Conservation (phyloP, 768 basidiomycete species). For the Tricholoma sp. region DNA sequence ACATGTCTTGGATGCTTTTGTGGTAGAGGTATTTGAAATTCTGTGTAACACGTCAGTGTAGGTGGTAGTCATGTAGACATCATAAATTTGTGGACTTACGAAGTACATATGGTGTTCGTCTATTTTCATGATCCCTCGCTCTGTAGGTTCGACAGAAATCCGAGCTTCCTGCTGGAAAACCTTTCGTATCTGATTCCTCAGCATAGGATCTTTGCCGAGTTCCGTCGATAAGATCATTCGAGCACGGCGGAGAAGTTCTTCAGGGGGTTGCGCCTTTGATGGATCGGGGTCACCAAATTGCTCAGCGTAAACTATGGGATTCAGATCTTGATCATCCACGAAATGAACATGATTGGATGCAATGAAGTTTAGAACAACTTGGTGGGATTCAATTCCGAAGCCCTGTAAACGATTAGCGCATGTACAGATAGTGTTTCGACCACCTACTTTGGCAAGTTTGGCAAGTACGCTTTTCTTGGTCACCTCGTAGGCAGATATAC, state of each 20-base stretch:
- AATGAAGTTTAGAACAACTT: constrained; percentile 83
- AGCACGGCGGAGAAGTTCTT: constrained; percentile 69
- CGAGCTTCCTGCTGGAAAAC: constrained; percentile 70
- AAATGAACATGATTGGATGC: constrained; percentile 57
- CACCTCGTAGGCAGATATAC: constrained; percentile 79
- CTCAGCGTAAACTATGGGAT: constrained; percentile 79
- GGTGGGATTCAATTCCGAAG: constrained; percentile 77
- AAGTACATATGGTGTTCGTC: constrained; percentile 70
- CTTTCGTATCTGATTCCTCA: constrained; percentile 73
- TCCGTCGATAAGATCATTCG: constrained; percentile 86
- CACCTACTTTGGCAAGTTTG: constrained; percentile 73
- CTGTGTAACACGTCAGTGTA: constrained; percentile 50
- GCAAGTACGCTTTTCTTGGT: constrained; percentile 75
- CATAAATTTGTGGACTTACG: constrained; percentile 35
- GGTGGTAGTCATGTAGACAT: constrained; percentile 1
- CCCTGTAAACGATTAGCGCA: constrained; percentile 41
- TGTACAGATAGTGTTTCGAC: not conserved
- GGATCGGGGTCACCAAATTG: constrained; percentile 76
- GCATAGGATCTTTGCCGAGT: constrained; percentile 86
- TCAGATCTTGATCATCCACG: constrained; percentile 76
- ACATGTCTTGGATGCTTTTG: constrained; percentile 70
- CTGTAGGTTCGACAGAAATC: constrained; percentile 81
- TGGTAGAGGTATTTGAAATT: constrained; percentile 90
- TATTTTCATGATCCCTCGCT: constrained; percentile 75
- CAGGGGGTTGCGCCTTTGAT: constrained; percentile 47